Evolutionary conservation across 1,139 yeast genomes (phyloP).

Genomic region (Pichiaceae sp.): DNA sequence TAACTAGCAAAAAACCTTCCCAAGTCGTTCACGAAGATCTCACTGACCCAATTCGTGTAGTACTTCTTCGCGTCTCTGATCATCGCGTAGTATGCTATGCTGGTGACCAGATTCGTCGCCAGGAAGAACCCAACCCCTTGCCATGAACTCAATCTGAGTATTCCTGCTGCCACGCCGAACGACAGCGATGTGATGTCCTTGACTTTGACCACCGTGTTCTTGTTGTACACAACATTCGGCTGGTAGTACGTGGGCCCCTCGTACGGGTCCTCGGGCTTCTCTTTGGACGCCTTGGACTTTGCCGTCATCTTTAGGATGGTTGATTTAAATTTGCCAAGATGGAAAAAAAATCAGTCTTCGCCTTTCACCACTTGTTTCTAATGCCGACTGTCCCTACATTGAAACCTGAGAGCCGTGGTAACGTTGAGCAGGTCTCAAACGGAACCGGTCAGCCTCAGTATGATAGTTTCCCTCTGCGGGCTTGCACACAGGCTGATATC

Average conservation of each 20-base stretch:
- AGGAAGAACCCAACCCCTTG: conserved; percentile 56
- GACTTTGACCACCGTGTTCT: conserved; percentile 11
- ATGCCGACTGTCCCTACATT: neutral
- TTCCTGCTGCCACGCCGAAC: conserved; percentile 67
- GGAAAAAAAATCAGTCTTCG: neutral
- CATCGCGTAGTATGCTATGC: conserved; percentile 32
- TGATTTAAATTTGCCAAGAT: neutral
- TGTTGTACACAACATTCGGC: conserved; percentile 9
- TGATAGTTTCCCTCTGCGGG: conserved; percentile 63
- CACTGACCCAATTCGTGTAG: conserved; percentile 46
- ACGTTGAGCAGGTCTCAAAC: neutral
- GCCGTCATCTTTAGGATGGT: neutral
- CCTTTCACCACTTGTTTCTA: neutral
- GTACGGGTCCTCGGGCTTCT: neutral
- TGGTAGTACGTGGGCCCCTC: neutral
- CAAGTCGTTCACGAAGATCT: conserved; percentile 48
- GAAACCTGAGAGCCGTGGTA: neutral
- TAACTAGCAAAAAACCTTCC: conserved; percentile 59
- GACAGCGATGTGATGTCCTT: conserved; percentile 55
- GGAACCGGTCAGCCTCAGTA: conserved; percentile 13
- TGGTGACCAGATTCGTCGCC: conserved; percentile 36
- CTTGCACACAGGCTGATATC: conserved; percentile 66
- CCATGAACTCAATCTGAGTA: conserved; percentile 56
- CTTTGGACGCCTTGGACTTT: neutral
- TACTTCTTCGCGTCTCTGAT: conserved; percentile 34